These are phyloP conservation scores for Macrotyloma uniflorum DNA, from an alignment of 306 rosid genomes.

Conservation along the genomic window DNA sequence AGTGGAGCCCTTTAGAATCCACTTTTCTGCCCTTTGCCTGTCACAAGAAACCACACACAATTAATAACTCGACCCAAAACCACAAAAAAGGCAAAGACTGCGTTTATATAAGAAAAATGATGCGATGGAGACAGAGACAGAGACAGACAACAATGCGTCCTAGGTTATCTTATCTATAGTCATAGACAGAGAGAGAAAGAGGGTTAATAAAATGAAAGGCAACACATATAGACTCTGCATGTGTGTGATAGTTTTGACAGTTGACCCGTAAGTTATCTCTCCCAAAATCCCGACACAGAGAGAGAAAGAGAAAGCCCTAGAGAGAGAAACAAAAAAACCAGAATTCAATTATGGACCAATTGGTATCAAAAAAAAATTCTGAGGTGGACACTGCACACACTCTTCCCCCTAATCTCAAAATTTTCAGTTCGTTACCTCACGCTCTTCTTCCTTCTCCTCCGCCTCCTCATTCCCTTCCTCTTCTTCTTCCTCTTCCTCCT, in stretches of 20 bases:
- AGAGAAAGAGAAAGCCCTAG: constrained; percentile 47
- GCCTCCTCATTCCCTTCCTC: constrained; percentile 43
- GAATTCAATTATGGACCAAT: constrained; percentile 66
- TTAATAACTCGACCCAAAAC: constrained; percentile 40
- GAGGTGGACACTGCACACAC: constrained; percentile 55
- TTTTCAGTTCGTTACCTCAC: constrained; percentile 52
- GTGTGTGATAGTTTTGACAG: constrained; percentile 70
- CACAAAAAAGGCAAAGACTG: constrained; percentile 44
- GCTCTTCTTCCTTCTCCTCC: constrained; percentile 47
- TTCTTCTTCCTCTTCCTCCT: background rate
- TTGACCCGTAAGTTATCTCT: constrained; percentile 69
- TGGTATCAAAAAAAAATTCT: constrained; percentile 37
- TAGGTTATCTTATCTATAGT: constrained; percentile 16
- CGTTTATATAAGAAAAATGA: constrained; percentile 31
- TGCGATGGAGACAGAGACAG: constrained; percentile 61
- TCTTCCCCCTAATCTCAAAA: background rate
- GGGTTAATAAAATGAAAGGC: constrained; percentile 40
- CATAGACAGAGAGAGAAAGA: constrained; percentile 47
- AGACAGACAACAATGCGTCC: constrained; percentile 38
- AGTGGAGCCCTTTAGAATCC: constrained; percentile 77
- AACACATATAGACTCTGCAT: constrained; percentile 62
- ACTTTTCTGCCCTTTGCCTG: constrained; percentile 80
- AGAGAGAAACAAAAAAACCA: constrained; percentile 49
- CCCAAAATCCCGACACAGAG: constrained; percentile 72
- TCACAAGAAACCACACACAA: constrained; percentile 47